phyloP scores from a whole-genome alignment of 148 eudicot species.

The Fagopyrum esculentum region DNA sequence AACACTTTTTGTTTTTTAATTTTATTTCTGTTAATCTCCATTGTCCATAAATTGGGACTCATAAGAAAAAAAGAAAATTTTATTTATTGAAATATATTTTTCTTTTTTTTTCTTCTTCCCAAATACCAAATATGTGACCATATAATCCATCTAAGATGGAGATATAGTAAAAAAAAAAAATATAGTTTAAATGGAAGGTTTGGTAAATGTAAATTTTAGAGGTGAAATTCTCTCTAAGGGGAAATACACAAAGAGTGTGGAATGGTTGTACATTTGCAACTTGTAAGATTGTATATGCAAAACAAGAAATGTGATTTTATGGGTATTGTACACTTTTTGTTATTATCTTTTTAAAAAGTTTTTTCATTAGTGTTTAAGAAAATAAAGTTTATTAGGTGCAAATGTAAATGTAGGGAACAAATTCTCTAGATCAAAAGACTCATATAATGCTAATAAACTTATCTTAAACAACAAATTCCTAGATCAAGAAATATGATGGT shows the following conservation, averaged over 20 bases:
- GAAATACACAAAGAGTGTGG: neutral
- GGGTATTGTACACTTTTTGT: neutral
- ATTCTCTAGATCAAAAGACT: too few species aligned
- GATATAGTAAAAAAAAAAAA: neutral
- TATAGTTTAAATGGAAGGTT: neutral
- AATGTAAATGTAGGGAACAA: too few species aligned
- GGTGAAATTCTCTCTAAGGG: neutral
- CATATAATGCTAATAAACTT: too few species aligned
- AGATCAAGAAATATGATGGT: too few species aligned
- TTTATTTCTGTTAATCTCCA: neutral
- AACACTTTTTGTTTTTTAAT: neutral
- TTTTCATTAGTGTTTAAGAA: too few species aligned
- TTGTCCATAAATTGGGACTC: conserved; percentile 2
- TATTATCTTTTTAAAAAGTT: too few species aligned
- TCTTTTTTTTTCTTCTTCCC: neutral
- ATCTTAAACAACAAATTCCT: too few species aligned
- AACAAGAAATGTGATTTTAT: neutral
- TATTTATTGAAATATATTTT: conserved; percentile 1
- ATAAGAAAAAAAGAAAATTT: neutral
- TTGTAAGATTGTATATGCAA: neutral
- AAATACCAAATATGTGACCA: neutral
- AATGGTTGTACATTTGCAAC: neutral
- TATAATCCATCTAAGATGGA: neutral
- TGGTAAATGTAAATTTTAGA: neutral
- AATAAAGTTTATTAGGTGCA: too few species aligned